Conservation (phyloP, 495 filamentous ascomycete genomes). For the Xylaria bambusicola region DNA sequence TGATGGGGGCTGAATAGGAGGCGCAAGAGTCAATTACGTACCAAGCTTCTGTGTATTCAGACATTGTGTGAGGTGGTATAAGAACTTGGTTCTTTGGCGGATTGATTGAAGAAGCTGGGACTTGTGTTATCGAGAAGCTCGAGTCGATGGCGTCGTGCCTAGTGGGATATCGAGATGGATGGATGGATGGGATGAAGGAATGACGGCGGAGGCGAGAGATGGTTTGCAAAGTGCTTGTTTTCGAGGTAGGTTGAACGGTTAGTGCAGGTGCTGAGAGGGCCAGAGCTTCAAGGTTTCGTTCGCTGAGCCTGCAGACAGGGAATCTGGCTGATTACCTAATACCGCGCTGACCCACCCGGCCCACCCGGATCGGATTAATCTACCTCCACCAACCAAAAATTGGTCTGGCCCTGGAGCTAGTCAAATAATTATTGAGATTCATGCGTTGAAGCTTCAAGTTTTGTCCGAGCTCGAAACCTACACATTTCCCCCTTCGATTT, state of each 20-base stretch:
- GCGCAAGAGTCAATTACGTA: slow-evolving; percentile 33
- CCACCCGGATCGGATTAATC: slow-evolving; percentile 32
- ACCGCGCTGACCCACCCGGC: no score
- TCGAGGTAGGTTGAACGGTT: slow-evolving; percentile 39
- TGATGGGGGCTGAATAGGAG: slow-evolving; percentile 19
- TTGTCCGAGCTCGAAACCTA: no score
- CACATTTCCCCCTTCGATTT: background rate
- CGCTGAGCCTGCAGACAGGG: slow-evolving; percentile 4
- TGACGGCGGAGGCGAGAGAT: background rate
- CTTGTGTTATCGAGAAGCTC: slow-evolving; percentile 7
- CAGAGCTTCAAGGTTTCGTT: slow-evolving; percentile 16
- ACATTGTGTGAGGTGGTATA: slow-evolving; percentile 41
- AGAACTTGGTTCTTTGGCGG: slow-evolving; percentile 30
- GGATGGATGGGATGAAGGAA: slow-evolving; percentile 25
- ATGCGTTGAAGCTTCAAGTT: background rate
- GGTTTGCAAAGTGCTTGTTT: slow-evolving; percentile 32
- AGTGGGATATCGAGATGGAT: slow-evolving; percentile 21
- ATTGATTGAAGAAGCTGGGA: slow-evolving; percentile 21
- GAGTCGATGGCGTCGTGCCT: slow-evolving; percentile 15
- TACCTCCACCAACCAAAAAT: slow-evolving; percentile 12
- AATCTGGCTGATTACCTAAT: slow-evolving; percentile 32
- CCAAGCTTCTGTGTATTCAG: slow-evolving; percentile 46
- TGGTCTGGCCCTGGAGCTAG: no score
- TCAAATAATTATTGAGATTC: no score
- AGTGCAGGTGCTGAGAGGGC: slow-evolving; percentile 38